phyloP scores from a whole-genome alignment of 768 basidiomycete genomes.

The Crassisporium funariophilum region DNA sequence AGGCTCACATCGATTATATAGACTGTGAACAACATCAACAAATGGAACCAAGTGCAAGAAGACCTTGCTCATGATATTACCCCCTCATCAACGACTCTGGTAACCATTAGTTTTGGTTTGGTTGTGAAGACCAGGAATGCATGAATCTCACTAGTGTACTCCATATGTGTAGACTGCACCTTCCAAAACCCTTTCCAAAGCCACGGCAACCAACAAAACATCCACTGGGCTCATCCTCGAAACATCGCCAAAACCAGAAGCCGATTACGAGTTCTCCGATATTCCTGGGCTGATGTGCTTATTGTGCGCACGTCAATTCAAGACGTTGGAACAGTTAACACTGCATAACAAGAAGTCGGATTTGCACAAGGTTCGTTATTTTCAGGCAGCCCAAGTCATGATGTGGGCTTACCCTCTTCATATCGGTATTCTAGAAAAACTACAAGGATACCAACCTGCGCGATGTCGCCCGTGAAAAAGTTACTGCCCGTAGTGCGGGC shows the following conservation, averaged over 20 bases:
- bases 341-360: constrained; percentile 94
- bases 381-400: neutral
- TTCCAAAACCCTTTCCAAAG: constrained; percentile 3
- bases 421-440: constrained; percentile 71
- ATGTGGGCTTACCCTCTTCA: neutral
- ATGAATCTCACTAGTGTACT: neutral
- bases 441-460: constrained; percentile 71
- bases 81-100: constrained; percentile 14
- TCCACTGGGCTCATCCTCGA: constrained; percentile 20
- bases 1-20: constrained; percentile 31
- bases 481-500: constrained; percentile 43
- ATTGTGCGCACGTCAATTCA: constrained; percentile 93
- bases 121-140: constrained; percentile 1
- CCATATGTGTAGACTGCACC: constrained; percentile 2
- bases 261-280: constrained; percentile 85
- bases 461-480: constrained; percentile 74
- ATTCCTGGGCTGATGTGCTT: constrained; percentile 74
- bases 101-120: constrained; percentile 5
- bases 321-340: constrained; percentile 78
- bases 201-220: neutral
- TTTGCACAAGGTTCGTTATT: constrained; percentile 81
- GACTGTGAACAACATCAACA: constrained; percentile 89
- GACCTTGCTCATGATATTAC: constrained; percentile 62
- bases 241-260: constrained; percentile 46
- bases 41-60: constrained; percentile 96